A percentile compares a stretch with the other conserved stretches of the same genome.
These are phyloP conservation scores for Triangularia verruculosa DNA, from an alignment of 2,329 filamentous ascomycete species.

Conservation along the genomic window DNA sequence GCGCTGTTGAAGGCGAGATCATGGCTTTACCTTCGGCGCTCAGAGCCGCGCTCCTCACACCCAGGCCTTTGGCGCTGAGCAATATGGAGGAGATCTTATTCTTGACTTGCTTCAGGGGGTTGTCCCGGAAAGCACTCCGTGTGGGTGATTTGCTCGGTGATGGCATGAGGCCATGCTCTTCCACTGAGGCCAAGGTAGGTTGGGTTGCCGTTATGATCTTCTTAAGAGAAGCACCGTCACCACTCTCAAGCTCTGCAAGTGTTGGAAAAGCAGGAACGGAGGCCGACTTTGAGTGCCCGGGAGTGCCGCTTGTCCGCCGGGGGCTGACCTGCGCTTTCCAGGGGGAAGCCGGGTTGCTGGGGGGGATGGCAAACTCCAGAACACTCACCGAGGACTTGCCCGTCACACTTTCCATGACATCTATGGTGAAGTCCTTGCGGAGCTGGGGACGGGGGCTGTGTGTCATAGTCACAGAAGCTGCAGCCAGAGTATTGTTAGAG, in stretches of 20 bases:
- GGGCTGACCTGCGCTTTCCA: slow-evolving; percentile 31
- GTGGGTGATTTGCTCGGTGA: slow-evolving; percentile 57
- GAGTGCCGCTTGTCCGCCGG: slow-evolving; percentile 33
- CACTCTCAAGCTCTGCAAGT: slow-evolving; percentile 21
- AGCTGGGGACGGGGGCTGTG: slow-evolving; percentile 47
- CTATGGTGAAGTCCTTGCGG: slow-evolving; percentile 59
- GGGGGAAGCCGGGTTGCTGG: slow-evolving; percentile 39
- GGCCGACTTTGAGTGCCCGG: slow-evolving; percentile 59
- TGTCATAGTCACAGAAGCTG: slow-evolving; percentile 31
- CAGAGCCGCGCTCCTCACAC: slow-evolving; percentile 69
- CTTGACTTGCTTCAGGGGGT: slow-evolving; percentile 86
- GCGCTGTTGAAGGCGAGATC: slow-evolving; percentile 51
- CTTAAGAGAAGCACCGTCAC: slow-evolving; percentile 42
- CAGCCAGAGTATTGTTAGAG: slow-evolving; percentile 39
- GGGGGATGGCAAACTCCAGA: slow-evolving; percentile 44
- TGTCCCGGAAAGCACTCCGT: slow-evolving; percentile 58
- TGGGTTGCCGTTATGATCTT: slow-evolving; percentile 63
- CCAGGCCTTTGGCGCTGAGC: slow-evolving; percentile 80
- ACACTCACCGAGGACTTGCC: slow-evolving; percentile 49
- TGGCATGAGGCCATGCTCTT: slow-evolving; percentile 41
- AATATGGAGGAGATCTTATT: slow-evolving; percentile 88
- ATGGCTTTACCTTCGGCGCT: slow-evolving; percentile 59
- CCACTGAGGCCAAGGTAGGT: slow-evolving; percentile 48
- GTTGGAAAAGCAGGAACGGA: slow-evolving; percentile 57
- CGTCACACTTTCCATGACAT: slow-evolving; percentile 57